Evolutionary conservation across 2,329 filamentous ascomycete species (phyloP).

Genomic region (Neopestalotiopsis sp.): DNA sequence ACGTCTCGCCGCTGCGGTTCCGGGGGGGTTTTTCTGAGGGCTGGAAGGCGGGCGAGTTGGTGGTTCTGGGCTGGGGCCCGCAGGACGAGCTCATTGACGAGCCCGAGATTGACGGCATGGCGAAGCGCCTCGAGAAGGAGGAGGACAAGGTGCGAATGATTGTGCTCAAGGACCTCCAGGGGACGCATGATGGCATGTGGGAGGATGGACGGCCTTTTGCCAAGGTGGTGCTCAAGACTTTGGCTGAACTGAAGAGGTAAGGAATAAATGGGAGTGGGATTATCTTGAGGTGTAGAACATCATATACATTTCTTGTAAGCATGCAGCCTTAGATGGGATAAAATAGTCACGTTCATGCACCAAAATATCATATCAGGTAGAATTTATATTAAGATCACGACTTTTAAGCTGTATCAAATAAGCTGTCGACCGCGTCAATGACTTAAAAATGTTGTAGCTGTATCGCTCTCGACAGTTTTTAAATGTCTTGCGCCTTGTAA

Average conservation of each 20-base stretch:
- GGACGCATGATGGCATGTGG: constrained; percentile 18
- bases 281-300: too few relatives aligned
- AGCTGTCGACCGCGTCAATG: too few relatives aligned
- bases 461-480: too few relatives aligned
- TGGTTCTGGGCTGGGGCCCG: constrained; percentile 50
- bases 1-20: constrained; percentile 58
- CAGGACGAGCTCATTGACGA: constrained; percentile 58
- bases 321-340: too few relatives aligned
- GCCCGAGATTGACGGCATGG: constrained; percentile 65
- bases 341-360: too few relatives aligned
- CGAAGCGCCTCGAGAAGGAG: constrained; percentile 47
- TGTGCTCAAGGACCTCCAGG: constrained; percentile 10
- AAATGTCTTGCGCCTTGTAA: too few relatives aligned
- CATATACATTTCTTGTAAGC: too few relatives aligned
- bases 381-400: too few relatives aligned
- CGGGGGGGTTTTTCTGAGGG: constrained; percentile 45
- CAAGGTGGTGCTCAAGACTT: neutral
- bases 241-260: constrained; percentile 7
- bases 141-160: constrained; percentile 41
- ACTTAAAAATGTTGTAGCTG: too few relatives aligned
- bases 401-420: too few relatives aligned
- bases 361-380: too few relatives aligned
- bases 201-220: constrained; percentile 16
- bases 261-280: neutral
- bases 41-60: constrained; percentile 39